A percentile compares a stretch with the other conserved stretches of the same genome.
Evolutionary conservation across 75 land plant species (phyloP).

Genomic region (Pinus tabuliformis): DNA sequence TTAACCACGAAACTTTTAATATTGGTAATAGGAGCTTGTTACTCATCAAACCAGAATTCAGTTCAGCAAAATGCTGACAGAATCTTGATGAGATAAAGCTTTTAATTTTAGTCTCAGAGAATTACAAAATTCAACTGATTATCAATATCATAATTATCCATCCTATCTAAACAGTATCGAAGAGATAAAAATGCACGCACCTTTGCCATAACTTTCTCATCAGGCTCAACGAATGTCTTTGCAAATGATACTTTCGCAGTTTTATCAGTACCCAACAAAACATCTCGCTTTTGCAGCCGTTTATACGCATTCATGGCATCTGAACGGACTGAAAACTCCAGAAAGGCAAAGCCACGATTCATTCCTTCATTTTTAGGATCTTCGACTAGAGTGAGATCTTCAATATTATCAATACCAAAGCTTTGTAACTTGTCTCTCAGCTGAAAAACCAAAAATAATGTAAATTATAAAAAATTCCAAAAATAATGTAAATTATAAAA

Average conservation of each 20-base stretch:
- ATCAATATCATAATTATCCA: no score
- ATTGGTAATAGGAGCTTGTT: no score
- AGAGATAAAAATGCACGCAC: slow-evolving; percentile 11
- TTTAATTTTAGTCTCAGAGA: no score
- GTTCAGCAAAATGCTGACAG: neutral
- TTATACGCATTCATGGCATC: slow-evolving; percentile 49
- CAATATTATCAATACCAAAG: slow-evolving; percentile 38
- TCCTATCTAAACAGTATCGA: neutral
- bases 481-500: neutral
- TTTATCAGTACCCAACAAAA: slow-evolving; percentile 42
- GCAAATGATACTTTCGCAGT: slow-evolving; percentile 60
- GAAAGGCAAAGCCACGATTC: slow-evolving; percentile 59
- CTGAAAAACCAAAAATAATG: slow-evolving; percentile 14
- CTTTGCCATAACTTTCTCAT: slow-evolving; percentile 59
- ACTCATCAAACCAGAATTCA: neutral
- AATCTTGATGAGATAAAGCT: neutral
- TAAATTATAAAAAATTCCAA: neutral
- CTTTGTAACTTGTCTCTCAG: slow-evolving; percentile 29
- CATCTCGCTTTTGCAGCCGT: slow-evolving; percentile 44
- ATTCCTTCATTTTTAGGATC: slow-evolving; percentile 41
- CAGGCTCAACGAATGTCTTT: slow-evolving; percentile 52
- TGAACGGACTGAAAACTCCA: slow-evolving; percentile 39
- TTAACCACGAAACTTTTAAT: no score
- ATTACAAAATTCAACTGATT: no score
- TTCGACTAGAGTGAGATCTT: slow-evolving; percentile 44